Evolutionary conservation across 1,139 yeast genomes (phyloP), one percentile per base, ranked within the genome.

Genomic region (Lodderomyces parapsilosis): DNA sequence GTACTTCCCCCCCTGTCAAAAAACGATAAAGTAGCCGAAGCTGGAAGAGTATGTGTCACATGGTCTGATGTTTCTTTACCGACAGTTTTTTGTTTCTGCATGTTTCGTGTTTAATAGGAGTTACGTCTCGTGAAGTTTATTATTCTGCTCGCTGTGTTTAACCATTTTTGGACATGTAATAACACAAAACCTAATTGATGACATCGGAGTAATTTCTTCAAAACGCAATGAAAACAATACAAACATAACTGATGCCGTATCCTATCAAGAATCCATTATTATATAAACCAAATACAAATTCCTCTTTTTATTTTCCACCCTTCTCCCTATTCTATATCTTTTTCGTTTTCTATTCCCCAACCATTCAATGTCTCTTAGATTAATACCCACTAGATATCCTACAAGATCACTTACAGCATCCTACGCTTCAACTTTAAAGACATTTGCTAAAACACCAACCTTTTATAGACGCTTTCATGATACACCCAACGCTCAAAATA

Each of bases 401-500:
- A 11, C 24, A 15, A 28, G 17, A 15, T 15, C 15, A 30, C 2
- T 27, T 13, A 9, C 37, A 5, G 2, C 10, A 14, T 30, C 32
- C n/a, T 10, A 27, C 33, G 32, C 31, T 37, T 10, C 34, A 32
- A 38, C 38, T 13, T 11, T 32, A 13, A 24, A 30, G 8, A 14
- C 27, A n/a, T 27, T 24, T 7, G 4, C 18, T n/a, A 23, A 11
- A 41, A 14, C 24, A 15, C 33, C 14, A 15, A 8, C 15, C 33
- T 15, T 15, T 15, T 30, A 30, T 17, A 50, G 56, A 45, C 22
- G 15, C 2, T 56, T 56, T 40, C 60, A 56, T 43, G 58, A 54
- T 24, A 47, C 59, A 15, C 51, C 55, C 18, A 53, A 54, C 30
- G 50, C 51, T 34, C 57, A 49, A 42, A 49, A 45, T 17, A 43